Evolutionary conservation across 768 basidiomycete genomes (phyloP).

Genomic region (Boletus rubescentipes): DNA sequence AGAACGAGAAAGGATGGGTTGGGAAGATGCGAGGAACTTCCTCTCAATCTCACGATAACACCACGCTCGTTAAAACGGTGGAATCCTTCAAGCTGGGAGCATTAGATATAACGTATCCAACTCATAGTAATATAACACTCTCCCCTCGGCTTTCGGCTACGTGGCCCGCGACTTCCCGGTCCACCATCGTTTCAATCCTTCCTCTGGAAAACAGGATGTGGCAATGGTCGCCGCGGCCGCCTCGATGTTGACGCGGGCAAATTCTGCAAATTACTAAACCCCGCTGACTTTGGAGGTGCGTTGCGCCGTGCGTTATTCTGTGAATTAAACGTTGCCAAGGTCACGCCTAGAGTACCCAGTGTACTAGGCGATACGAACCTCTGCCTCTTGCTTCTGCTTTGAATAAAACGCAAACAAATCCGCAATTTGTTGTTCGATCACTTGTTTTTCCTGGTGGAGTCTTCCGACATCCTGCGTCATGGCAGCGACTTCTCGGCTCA

Average conservation of each 20-base stretch:
- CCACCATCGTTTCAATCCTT: conserved; percentile 10
- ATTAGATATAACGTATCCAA: conserved; percentile 4
- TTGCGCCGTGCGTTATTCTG: conserved; percentile 28
- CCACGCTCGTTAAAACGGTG: conserved; percentile 2
- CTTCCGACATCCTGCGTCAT: conserved; percentile 75
- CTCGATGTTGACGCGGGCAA: conserved; percentile 22
- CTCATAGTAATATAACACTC: conserved; percentile 12
- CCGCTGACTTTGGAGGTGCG: conserved; percentile 18
- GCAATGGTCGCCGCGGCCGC: conserved; percentile 30
- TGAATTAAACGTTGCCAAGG: neutral
- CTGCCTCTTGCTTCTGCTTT: conserved; percentile 53
- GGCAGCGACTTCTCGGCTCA: conserved; percentile 68
- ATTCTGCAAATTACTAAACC: conserved; percentile 28
- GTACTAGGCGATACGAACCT: conserved; percentile 21
- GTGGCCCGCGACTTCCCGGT: neutral
- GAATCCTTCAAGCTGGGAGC: neutral
- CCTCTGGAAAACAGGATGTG: conserved; percentile 29
- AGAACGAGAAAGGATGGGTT: conserved; percentile 75
- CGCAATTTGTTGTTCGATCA: conserved; percentile 66
- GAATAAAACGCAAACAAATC: conserved; percentile 73
- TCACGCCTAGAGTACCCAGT: neutral
- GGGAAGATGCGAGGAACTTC: conserved; percentile 53
- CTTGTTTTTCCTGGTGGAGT: conserved; percentile 63
- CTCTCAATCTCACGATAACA: conserved; percentile 15
- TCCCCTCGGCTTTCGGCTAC: neutral